Base-by-base conservation (phyloP, 495 filamentous ascomycete species). In the Annulohypoxylon maeteangense region DNA sequence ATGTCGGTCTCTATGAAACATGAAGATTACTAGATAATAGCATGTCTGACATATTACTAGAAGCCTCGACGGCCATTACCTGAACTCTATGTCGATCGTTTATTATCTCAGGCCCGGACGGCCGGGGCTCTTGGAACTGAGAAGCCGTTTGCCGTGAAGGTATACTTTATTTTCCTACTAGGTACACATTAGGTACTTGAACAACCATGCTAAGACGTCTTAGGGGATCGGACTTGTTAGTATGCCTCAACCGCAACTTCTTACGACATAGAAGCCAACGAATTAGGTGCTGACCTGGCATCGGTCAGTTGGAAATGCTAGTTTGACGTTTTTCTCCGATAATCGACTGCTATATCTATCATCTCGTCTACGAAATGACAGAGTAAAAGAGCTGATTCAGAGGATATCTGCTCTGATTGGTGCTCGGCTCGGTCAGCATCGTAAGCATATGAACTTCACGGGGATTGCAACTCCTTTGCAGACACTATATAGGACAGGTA, bases 311-410 rank as follows among this genome's bases (percentile, higher is more conserved):
- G 60, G 65, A 11, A 78, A 75, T 45, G 72, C 76, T 14, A 78
- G 75, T 29, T 62, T 81, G 8, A 75, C 78, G 10, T 81, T 82
- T 55, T 81, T 81, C 62, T 82, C 79, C 1, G 77, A 82, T 40
- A 70, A 71, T 25, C 68, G 75, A 47, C 67, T 80, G 23, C 59
- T 58, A 12, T 79, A 78, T 14, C 51, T 82, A 25, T 77, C 79
- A 7, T 66, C 74, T 14, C 77, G 72, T 22, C 44, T 82, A 5
- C 76, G 78, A 11, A 71, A 80, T 58, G 68, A 63, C 34, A 67
- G 66, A 47, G 72, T 82, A 14, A 67, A 51, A 8, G 74, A 76
- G 7, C 48, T 78, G 7, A 40, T 81, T 7, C 68, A 78, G 11
- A 62, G 62, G 8, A 75, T 80, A 55, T 75, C 68, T 8, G 27